A percentile compares a stretch with the other conserved stretches of the same genome.
phyloP scores from a whole-genome alignment of 495 filamentous ascomycete genomes.

The Talaromyces wortmannii region DNA sequence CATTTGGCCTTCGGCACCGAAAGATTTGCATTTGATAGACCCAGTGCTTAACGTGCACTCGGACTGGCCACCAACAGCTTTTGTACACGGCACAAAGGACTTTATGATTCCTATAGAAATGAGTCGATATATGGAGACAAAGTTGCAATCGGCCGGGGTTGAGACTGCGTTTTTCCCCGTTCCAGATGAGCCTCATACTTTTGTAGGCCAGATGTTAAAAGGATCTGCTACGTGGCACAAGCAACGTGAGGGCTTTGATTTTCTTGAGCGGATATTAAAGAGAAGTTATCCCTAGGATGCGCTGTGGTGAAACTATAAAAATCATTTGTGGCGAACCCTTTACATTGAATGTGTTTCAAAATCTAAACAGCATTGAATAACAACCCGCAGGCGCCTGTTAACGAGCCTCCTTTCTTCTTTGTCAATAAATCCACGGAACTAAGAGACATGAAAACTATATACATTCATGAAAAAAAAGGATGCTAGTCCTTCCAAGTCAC shows the following conservation, averaged over 20 bases:
- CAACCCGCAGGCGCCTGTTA: too few species aligned
- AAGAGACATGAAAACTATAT: too few species aligned
- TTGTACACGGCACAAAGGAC: not conserved
- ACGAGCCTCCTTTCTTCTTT: too few species aligned
- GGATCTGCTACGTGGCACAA: constrained; percentile 25
- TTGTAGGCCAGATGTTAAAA: constrained; percentile 27
- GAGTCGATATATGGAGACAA: constrained; percentile 15
- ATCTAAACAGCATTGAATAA: too few species aligned
- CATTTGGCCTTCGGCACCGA: constrained; percentile 13
- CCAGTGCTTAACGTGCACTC: constrained; percentile 13
- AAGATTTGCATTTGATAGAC: constrained; percentile 15
- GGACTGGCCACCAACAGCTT: constrained; percentile 18
- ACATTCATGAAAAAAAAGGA: too few species aligned
- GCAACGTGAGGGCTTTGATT: constrained; percentile 29
- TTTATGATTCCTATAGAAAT: constrained; percentile 10
- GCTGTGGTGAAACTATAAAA: too few species aligned
- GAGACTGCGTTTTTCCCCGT: constrained; percentile 27
- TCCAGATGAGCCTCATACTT: constrained; percentile 27
- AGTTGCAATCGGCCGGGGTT: constrained; percentile 14
- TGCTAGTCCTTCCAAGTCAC: constrained; percentile 54
- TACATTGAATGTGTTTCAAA: too few species aligned
- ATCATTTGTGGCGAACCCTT: too few species aligned
- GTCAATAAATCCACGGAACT: too few species aligned
- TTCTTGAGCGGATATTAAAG: constrained; percentile 17
- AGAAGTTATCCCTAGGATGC: not conserved